Conservation (phyloP, 2,329 filamentous ascomycete species). For the Cucurbitaria berberidis region DNA sequence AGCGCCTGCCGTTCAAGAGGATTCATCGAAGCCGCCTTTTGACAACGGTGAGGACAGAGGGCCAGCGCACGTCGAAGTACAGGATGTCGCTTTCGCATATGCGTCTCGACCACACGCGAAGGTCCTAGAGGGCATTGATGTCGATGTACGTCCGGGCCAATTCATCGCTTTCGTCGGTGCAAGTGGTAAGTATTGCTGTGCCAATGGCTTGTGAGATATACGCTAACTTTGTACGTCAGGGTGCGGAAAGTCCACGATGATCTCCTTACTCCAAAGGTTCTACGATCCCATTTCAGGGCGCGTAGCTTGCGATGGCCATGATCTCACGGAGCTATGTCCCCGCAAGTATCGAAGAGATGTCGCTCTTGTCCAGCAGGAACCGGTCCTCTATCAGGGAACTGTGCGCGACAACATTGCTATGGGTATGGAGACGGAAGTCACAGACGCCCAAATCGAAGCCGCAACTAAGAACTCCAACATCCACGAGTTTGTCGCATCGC, state of each 20-base stretch:
- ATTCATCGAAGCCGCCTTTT: conserved; percentile 37
- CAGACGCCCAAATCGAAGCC: conserved; percentile 73
- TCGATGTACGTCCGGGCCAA: conserved; percentile 72
- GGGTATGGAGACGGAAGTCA: conserved; percentile 65
- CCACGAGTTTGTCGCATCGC: conserved; percentile 40
- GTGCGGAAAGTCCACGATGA: conserved; percentile 93
- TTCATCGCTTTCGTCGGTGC: conserved; percentile 90
- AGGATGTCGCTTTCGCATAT: conserved; percentile 80
- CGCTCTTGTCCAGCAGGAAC: conserved; percentile 91
- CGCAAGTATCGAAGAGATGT: conserved; percentile 85
- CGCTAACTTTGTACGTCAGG: conserved; percentile 41
- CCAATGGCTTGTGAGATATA: background rate
- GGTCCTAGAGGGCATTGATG: conserved; percentile 81
- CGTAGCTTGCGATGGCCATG: conserved; percentile 78
- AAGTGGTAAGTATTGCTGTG: conserved; percentile 55
- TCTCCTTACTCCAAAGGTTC: conserved; percentile 89
- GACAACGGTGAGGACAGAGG: conserved; percentile 43
- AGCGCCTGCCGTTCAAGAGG: conserved; percentile 48
- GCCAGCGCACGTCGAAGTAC: conserved; percentile 43
- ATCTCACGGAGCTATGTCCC: conserved; percentile 76
- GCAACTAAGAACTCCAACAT: conserved; percentile 72
- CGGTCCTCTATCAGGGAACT: conserved; percentile 90
- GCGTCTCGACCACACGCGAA: conserved; percentile 77
- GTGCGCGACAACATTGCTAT: conserved; percentile 90
- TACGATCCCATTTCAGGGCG: conserved; percentile 85